Base-by-base conservation (phyloP, 176 grass and related monocot genomes). In the Carex cristatella region DNA sequence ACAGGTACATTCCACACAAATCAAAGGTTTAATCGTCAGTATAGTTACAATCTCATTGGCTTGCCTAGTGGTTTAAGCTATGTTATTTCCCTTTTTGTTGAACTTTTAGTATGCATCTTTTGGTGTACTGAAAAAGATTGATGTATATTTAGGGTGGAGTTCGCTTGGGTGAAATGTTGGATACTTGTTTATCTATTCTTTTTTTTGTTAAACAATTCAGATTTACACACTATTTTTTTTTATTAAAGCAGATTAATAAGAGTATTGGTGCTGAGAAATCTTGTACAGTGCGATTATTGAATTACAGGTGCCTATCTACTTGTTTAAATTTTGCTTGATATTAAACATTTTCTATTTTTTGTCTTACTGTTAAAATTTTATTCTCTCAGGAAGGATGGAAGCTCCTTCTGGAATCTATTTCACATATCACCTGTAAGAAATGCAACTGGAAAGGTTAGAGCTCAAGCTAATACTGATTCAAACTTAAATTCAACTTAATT, bases 371-470 rank as follows among this genome's bases (percentile, higher is more conserved):
- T 79, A 31, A 53, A 53, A 32, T 66, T 83, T 23, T 68, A 14
- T 48, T 81, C 67, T 30, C 69, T 62, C 88, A 99, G 96, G 91
- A 99, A 99, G 89, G 91, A 95, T 85, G 85, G 91, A 84, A 94
- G 91, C 33, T 87, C 85, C 7, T 99, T 95, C 84, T 79, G 67
- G 84, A 91, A 99, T 91, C 81, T 89, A 83, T 77, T 95, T 74
- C 96, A 99, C 68, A 84, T 95, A 74, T 99, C 96, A 79, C 96
- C 96, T 60, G 88, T 99, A 31, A 85, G 96, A 84, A 89, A 99
- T 88, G 87, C 96, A 89, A 87, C 73, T 23, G 96, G 96, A 85
- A 99, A 94, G 96, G 93, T 98, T 88, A 54, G 81, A 66, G 35
- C 40, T 69, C 14, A 55, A 66, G 27, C 11, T 55, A 23, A 83